These are phyloP conservation scores for Podospora conica DNA, from an alignment of 495 filamentous ascomycete genomes.

Conservation along the genomic window DNA sequence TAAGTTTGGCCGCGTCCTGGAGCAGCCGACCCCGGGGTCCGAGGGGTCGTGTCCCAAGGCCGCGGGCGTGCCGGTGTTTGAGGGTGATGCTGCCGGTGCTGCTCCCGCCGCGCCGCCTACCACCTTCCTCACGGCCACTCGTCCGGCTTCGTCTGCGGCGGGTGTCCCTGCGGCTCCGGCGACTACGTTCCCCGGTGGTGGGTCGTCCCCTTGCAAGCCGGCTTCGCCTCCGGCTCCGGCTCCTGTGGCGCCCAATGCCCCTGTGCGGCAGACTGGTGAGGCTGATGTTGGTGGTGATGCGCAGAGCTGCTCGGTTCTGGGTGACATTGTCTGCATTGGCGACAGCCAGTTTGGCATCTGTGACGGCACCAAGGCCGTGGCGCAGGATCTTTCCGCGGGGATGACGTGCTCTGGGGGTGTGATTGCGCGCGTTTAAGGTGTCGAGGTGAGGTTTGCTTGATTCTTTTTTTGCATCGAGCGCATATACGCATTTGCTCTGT, in stretches of 20 bases:
- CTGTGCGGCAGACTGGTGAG: slow-evolving; percentile 3
- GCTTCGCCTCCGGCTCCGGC: not conserved
- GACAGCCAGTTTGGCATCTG: slow-evolving; percentile 17
- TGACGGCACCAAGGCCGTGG: slow-evolving; percentile 12
- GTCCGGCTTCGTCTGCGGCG: not conserved
- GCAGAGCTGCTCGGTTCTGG: slow-evolving; percentile 11
- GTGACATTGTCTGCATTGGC: slow-evolving; percentile 17
- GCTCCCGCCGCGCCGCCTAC: not conserved
- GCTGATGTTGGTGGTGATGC: not conserved
- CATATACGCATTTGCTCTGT: no score
- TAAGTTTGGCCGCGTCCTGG: slow-evolving; percentile 17
- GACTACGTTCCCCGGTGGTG: not conserved
- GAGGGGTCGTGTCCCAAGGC: slow-evolving; percentile 54
- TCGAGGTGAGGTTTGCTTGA: not conserved
- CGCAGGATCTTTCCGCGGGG: slow-evolving; percentile 12
- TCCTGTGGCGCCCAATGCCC: not conserved
- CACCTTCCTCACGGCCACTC: not conserved
- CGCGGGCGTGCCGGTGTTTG: slow-evolving; percentile 15
- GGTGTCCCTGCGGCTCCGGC: not conserved
- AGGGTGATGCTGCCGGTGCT: slow-evolving; percentile 4
- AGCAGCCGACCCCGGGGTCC: slow-evolving; percentile 27
- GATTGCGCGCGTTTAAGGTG: not conserved
- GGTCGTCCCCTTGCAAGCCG: not conserved
- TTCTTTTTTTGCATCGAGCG: not conserved
- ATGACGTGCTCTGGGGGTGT: slow-evolving; percentile 16